A percentile compares a stretch with the other conserved stretches of the same genome.
Conservation (phyloP, 2,329 filamentous ascomycete species). For the Scedosporium apiospermum region DNA sequence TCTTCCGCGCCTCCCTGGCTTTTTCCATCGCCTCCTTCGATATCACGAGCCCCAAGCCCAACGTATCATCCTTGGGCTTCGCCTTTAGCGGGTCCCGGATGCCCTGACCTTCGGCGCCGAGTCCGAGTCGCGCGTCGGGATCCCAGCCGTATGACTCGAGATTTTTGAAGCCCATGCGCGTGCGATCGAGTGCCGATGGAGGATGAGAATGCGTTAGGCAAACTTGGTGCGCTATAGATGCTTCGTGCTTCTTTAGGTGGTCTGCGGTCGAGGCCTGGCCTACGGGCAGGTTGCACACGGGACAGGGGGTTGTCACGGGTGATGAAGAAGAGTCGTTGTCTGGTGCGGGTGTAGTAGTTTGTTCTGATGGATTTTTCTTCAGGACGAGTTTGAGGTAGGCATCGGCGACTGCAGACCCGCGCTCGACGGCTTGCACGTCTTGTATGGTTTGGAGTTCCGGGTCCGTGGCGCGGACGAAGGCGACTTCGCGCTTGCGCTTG, state of each 20-base stretch:
- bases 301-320: conserved; percentile 14
- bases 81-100: conserved; percentile 68
- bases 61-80: conserved; percentile 60
- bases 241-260: conserved; percentile 37
- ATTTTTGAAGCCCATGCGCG: conserved; percentile 58
- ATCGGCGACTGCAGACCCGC: conserved; percentile 25
- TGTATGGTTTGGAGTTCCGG: conserved; percentile 14
- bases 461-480: conserved; percentile 47
- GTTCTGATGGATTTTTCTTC: conserved; percentile 20
- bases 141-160: conserved; percentile 64
- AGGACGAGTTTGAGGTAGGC: conserved; percentile 60
- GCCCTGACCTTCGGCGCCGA: conserved; percentile 64
- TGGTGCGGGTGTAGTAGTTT: neutral
- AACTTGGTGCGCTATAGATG: conserved; percentile 62
- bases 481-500: conserved; percentile 37
- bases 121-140: conserved; percentile 59
- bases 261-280: conserved; percentile 13
- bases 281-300: conserved; percentile 26
- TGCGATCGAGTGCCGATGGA: conserved; percentile 61
- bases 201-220: conserved; percentile 60
- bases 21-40: conserved; percentile 29
- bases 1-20: conserved; percentile 30
- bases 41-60: conserved; percentile 56
- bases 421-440: neutral
- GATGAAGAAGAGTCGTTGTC: conserved; percentile 10